Evolutionary conservation across 495 filamentous ascomycete genomes (phyloP).

Genomic region (Tuber aestivum): DNA sequence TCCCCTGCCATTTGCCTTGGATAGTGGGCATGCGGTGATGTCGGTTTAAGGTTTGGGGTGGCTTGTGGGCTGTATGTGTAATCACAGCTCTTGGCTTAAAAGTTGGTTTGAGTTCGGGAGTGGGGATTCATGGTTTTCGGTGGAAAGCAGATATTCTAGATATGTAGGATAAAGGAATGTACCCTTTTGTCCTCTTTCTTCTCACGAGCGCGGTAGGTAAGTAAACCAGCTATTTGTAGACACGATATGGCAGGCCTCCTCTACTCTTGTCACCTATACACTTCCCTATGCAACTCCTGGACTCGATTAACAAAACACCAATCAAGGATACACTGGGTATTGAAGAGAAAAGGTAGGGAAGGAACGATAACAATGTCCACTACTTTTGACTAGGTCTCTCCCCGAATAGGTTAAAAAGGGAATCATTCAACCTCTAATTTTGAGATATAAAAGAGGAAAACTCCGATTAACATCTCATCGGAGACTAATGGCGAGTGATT

Average conservation of each 20-base stretch:
- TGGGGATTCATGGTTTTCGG: not conserved
- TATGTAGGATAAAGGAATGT: not conserved
- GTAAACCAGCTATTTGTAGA: not conserved
- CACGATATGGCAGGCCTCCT: not conserved
- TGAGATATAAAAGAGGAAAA: no score
- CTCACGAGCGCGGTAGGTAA: not conserved
- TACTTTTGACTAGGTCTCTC: not conserved
- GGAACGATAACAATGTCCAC: not conserved
- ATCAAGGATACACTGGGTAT: not conserved
- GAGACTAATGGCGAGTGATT: not conserved
- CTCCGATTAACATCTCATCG: no score
- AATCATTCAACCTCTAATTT: no score
- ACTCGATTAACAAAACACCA: not conserved
- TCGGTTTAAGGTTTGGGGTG: not conserved
- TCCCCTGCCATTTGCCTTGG: no score
- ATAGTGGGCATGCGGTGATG: not conserved
- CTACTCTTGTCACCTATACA: no score
- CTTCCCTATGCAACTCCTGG: not conserved
- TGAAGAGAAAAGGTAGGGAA: not conserved
- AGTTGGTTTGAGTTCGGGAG: not conserved
- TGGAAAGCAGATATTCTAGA: no score
- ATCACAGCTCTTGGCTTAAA: not conserved
- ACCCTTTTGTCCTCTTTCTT: not conserved
- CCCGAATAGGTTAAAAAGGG: no score
- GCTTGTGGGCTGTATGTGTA: not conserved